Base-by-base conservation (phyloP, 768 basidiomycete species). In the Tulasnella sp. region DNA sequence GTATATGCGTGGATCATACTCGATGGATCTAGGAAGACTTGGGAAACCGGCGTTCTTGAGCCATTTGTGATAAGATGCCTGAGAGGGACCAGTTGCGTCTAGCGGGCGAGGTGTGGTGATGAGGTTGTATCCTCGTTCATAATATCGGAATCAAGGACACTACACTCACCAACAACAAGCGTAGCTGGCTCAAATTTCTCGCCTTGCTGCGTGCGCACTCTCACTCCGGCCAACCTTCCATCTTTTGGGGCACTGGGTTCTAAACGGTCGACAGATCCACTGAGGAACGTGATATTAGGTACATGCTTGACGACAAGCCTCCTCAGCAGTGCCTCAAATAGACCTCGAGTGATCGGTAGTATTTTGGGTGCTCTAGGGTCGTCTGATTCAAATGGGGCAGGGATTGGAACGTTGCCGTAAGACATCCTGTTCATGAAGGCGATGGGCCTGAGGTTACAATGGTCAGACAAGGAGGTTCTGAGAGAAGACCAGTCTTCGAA, bases 81-180 rank as follows among this genome's bases (percentile, higher is more conserved):
- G 57, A 19, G 29, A 27, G 31, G 46, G 46, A 49, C 57, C 57
- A 12, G 57, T 49, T n/a, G 57, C 57, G 31, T 59, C 57, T 59
- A 46, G n/a, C 11, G 17, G 7, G 24, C 17, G 3, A 51, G 11
- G 22, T 1, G 22, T 4, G 21, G 15, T 38, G 34, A 15, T 38
- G 34, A 38, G 34, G 5, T 38, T 15, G 34, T 15, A n/a, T n/a
- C n/a, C n/a, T n/a, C n/a, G n/a, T n/a, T n/a, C n/a, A 48, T 48
- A 48, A 7, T 48, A 7, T 29, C 7, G n/a, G 27, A 29, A 27
- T 0, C 12, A 2, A 34, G 27, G 19, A 22, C 12, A 29, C 11
- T 3, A 22, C 3, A 11, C 56, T 10, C 11, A 59, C 57, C 57
- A 9, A 59, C 25, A 15, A 59, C 48, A 25, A 59, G 30, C 21